phyloP scores from a whole-genome alignment of 768 basidiomycete genomes.

The Sporobolomyces pararoseus region DNA sequence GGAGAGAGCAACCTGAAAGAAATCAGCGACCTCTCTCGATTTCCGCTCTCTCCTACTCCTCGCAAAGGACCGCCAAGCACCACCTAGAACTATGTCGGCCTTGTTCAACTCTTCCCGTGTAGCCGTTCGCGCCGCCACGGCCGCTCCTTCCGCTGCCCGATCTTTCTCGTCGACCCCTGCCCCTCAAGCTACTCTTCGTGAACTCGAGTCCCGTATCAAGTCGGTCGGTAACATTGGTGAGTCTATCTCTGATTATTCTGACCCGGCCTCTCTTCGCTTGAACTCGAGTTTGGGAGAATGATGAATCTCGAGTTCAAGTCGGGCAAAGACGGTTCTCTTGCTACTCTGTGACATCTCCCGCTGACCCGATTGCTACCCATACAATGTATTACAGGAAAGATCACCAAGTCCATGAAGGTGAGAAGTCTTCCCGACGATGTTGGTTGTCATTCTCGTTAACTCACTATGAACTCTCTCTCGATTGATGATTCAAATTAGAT shows the following conservation, averaged over 20 bases:
- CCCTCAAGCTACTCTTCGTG: slow-evolving; percentile 75
- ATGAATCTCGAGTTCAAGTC: neutral
- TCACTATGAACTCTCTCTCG: neutral
- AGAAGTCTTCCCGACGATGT: neutral
- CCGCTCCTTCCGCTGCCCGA: slow-evolving; percentile 23
- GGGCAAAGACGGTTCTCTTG: slow-evolving; percentile 7
- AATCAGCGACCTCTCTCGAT: too few relatives aligned
- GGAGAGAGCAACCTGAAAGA: too few relatives aligned
- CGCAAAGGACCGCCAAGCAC: neutral
- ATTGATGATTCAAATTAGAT: too few relatives aligned
- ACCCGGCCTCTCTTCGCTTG: neutral
- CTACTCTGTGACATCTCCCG: neutral
- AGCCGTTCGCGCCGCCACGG: slow-evolving; percentile 43
- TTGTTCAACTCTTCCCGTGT: slow-evolving; percentile 65
- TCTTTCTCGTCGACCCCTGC: slow-evolving; percentile 42
- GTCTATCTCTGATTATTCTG: neutral
- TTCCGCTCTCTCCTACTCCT: neutral
- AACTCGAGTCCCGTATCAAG: slow-evolving; percentile 90
- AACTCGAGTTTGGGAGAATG: neutral
- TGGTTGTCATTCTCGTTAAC: neutral
- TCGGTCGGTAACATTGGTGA: slow-evolving; percentile 70
- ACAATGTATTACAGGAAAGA: slow-evolving; percentile 73
- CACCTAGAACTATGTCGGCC: slow-evolving; percentile 32
- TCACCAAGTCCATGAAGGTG: slow-evolving; percentile 73
- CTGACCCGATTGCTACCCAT: neutral